These are phyloP conservation scores for Zymoseptoria passerinii DNA, from an alignment of 2,329 filamentous ascomycete species.

Conservation along the genomic window DNA sequence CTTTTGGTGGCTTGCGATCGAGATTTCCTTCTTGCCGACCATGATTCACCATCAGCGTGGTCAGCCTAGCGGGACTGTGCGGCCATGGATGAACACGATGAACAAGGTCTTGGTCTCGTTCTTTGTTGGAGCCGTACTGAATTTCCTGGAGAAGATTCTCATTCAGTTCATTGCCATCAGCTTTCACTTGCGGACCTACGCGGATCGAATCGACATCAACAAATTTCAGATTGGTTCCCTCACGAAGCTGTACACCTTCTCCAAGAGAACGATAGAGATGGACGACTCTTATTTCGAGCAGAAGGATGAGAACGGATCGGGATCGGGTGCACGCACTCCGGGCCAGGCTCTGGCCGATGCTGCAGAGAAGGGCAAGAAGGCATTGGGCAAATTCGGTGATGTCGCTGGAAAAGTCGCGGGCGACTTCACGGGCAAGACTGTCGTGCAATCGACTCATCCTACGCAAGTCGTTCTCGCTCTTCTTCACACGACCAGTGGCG, in stretches of 20 bases:
- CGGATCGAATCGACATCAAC: slow-evolving; percentile 82
- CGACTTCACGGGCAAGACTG: slow-evolving; percentile 73
- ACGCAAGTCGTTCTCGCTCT: slow-evolving; percentile 76
- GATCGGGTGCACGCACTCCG: slow-evolving; percentile 63
- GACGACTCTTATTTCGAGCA: slow-evolving; percentile 71
- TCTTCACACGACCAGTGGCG: slow-evolving; percentile 60
- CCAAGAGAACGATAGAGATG: slow-evolving; percentile 55
- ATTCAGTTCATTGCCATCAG: slow-evolving; percentile 92
- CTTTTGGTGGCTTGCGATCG: slow-evolving; percentile 81
- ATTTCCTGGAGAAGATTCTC: slow-evolving; percentile 84
- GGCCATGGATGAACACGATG: slow-evolving; percentile 64
- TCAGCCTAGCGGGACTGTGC: slow-evolving; percentile 41
- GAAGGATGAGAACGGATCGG: slow-evolving; percentile 30
- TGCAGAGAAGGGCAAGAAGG: slow-evolving; percentile 65
- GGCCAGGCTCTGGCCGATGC: slow-evolving; percentile 60
- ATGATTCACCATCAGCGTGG: slow-evolving; percentile 58
- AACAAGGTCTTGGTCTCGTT: slow-evolving; percentile 80
- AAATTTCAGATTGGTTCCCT: slow-evolving; percentile 74
- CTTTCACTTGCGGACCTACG: slow-evolving; percentile 86
- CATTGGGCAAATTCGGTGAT: slow-evolving; percentile 72
- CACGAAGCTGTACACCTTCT: slow-evolving; percentile 57
- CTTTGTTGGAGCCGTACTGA: slow-evolving; percentile 72
- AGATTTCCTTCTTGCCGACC: slow-evolving; percentile 78
- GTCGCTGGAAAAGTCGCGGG: slow-evolving; percentile 79
- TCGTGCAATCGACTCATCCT: slow-evolving; percentile 65